Conservation (phyloP, 305 asterid genomes). For the Fraxinus sp. region DNA sequence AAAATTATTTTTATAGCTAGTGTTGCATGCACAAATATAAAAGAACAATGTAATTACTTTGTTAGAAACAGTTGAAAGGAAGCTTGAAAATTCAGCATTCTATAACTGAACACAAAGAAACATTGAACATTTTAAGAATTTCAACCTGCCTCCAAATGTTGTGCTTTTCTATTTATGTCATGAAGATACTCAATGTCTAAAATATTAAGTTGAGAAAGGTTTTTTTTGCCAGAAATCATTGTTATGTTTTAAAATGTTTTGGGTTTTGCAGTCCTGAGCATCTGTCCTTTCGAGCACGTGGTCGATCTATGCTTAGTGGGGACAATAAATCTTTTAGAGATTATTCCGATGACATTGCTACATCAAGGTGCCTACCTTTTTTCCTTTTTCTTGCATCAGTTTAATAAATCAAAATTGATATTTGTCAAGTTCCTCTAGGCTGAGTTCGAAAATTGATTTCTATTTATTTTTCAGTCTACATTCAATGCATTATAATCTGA, state of each 20-base stretch:
- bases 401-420: not conserved
- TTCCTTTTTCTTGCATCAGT: conserved; percentile 11
- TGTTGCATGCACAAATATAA: not conserved
- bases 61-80: not conserved
- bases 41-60: not conserved
- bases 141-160: not conserved
- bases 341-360: conserved; percentile 55
- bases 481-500: not conserved
- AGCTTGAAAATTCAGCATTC: not conserved
- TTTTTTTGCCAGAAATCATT: conserved; percentile 12
- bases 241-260: conserved; percentile 31
- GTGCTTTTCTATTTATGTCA: not conserved
- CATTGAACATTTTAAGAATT: not conserved
- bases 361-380: conserved; percentile 60
- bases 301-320: conserved; percentile 91
- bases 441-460: conserved; percentile 13
- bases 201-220: not conserved
- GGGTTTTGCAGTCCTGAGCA: conserved; percentile 80
- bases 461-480: not conserved
- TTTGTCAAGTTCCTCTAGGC: not conserved
- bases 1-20: not conserved
- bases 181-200: not conserved
- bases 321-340: conserved; percentile 66
- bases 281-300: conserved; percentile 76
- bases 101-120: not conserved